These are phyloP conservation scores for Podospora fimiseda DNA, from an alignment of 495 filamentous ascomycete genomes.

Conservation along the genomic window DNA sequence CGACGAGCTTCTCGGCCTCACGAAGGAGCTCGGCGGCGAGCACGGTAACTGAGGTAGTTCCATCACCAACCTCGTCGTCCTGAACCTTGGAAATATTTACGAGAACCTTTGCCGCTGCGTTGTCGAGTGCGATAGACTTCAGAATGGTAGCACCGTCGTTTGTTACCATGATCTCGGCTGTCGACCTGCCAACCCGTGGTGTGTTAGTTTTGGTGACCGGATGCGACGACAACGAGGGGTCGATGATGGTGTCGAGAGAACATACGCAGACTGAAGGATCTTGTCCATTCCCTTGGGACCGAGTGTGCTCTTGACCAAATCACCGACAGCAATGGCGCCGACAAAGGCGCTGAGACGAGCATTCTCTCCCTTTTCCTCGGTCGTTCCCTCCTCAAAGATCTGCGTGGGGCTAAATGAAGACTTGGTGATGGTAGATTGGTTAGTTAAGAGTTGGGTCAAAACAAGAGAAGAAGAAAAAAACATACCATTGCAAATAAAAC, in stretches of 20 bases:
- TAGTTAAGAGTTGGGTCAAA: too few relatives aligned
- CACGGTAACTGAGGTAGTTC: conserved; percentile 79
- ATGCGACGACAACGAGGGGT: not conserved
- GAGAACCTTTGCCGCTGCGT: conserved; percentile 92
- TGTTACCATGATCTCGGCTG: conserved; percentile 93
- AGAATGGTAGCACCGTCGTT: conserved; percentile 98
- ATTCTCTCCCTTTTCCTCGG: conserved; percentile 98
- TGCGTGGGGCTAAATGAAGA: conserved; percentile 80
- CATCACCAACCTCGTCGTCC: conserved; percentile 96
- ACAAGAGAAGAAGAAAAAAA: not conserved
- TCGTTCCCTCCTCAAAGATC: conserved; percentile 96
- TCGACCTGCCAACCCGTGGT: conserved; percentile 55
- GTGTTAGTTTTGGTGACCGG: conserved; percentile 11
- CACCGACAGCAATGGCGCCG: conserved; percentile 94
- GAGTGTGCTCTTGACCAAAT: conserved; percentile 92
- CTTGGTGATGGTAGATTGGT: conserved; percentile 27
- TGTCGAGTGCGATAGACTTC: conserved; percentile 98
- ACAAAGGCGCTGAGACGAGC: conserved; percentile 95
- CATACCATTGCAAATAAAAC: conserved; percentile 7
- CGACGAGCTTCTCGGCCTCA: conserved; percentile 93
- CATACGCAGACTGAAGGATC: conserved; percentile 94
- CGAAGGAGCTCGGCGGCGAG: conserved; percentile 90
- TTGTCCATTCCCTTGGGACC: conserved; percentile 99
- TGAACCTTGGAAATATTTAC: conserved; percentile 99
- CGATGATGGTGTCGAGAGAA: conserved; percentile 10